phyloP scores from a whole-genome alignment of 305 asterid species.

The Fraxinus velutina region DNA sequence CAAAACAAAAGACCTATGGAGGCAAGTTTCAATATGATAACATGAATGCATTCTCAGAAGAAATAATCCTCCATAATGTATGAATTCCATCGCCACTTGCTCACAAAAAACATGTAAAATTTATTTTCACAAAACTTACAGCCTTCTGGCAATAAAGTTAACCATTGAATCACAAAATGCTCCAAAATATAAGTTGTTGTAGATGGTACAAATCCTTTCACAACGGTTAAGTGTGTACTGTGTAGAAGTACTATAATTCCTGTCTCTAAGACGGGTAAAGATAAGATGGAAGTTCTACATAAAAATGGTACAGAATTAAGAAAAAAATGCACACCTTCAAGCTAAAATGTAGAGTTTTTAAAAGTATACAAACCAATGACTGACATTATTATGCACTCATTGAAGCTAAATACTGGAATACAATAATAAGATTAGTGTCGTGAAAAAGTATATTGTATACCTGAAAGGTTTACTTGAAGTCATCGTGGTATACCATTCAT shows the following conservation, averaged over 20 bases:
- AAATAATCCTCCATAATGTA: not conserved
- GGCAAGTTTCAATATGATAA: not conserved
- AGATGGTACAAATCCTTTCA: not conserved
- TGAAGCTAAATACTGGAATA: not conserved
- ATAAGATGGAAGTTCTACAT: not conserved
- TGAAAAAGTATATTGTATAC: not conserved
- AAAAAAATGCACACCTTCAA: not conserved
- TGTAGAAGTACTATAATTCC: not conserved
- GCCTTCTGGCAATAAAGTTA: not conserved
- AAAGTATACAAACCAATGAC: not conserved
- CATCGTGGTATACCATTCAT: not conserved
- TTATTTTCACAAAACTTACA: not conserved
- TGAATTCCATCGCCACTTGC: not conserved
- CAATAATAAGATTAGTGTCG: not conserved
- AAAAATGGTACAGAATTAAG: not conserved
- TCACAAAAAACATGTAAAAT: not conserved
- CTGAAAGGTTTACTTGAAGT: not conserved
- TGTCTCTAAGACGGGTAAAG: not conserved
- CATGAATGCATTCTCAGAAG: not conserved
- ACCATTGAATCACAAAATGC: not conserved
- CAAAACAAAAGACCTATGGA: not conserved
- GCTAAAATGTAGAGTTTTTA: not conserved
- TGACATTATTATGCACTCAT: not conserved
- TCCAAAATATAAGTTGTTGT: not conserved
- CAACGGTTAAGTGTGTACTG: not conserved